Percentiles rank a stretch among this genome's conserved stretches.
Evolutionary conservation across 371 early-diverging fungal species (phyloP).

Genomic region (Homolaphlyctis polyrhiza): DNA sequence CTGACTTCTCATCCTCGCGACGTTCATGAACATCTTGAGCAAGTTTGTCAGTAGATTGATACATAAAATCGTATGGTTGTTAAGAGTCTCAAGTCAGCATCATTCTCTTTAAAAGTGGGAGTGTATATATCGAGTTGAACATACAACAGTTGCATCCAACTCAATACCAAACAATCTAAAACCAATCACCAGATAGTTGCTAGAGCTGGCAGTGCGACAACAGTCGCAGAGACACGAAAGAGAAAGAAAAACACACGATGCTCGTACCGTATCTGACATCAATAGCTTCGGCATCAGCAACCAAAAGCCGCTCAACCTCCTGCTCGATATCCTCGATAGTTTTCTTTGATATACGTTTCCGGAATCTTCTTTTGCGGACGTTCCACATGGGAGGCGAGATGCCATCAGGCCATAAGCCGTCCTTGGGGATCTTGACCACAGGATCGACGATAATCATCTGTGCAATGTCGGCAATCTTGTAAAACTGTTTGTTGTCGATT

Average conservation of each 20-base stretch:
- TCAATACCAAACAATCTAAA: slow-evolving; percentile 6
- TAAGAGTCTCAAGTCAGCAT: too few species aligned
- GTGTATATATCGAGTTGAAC: too few species aligned
- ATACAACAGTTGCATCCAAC: too few species aligned
- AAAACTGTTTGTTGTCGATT: slow-evolving; percentile 89
- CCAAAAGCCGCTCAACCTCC: slow-evolving; percentile 79
- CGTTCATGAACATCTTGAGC: slow-evolving; percentile 12
- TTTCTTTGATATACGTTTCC: slow-evolving; percentile 84
- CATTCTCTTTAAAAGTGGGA: too few species aligned
- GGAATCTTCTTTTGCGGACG: slow-evolving; percentile 81
- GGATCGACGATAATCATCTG: slow-evolving; percentile 42
- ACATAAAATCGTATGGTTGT: too few species aligned
- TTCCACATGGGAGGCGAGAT: slow-evolving; percentile 86
- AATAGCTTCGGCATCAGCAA: slow-evolving; percentile 76
- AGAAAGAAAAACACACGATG: neutral
- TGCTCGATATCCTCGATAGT: slow-evolving; percentile 86
- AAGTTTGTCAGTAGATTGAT: too few species aligned
- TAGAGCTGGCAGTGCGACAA: neutral
- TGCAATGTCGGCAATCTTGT: slow-evolving; percentile 96
- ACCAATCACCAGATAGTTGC: neutral
- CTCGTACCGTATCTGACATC: slow-evolving; percentile 60
- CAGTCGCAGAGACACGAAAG: neutral
- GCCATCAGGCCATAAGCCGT: slow-evolving; percentile 74
- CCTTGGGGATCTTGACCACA: slow-evolving; percentile 25
- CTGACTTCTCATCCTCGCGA: slow-evolving; percentile 7